These are phyloP conservation scores for Erucastrum elatum DNA, from an alignment of 345 rosid species.

Conservation along the genomic window DNA sequence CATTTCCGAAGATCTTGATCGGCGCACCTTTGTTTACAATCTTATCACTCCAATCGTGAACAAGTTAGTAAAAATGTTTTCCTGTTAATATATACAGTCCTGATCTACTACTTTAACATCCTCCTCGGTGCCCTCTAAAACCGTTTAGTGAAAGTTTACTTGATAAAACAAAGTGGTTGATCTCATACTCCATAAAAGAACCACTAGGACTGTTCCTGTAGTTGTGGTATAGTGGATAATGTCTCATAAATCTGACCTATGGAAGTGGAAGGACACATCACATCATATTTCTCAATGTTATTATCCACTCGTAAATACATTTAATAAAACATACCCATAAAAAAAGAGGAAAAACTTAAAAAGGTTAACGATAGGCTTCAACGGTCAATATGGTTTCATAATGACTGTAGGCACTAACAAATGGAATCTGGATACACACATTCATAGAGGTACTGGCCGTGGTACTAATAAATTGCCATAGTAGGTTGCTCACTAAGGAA, in stretches of 20 bases:
- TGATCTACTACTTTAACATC: neutral
- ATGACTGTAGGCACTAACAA: constrained; percentile 28
- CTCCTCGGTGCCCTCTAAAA: neutral
- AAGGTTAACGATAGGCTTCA: constrained; percentile 7
- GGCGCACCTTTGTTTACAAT: constrained; percentile 86
- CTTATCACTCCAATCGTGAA: constrained; percentile 77
- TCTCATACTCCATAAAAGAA: constrained; percentile 32
- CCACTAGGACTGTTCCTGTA: constrained; percentile 29
- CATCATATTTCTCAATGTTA: constrained; percentile 18
- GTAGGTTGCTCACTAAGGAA: constrained; percentile 19
- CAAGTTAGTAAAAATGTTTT: constrained; percentile 50
- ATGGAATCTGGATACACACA: constrained; percentile 6
- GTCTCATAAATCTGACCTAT: constrained; percentile 14
- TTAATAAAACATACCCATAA: neutral
- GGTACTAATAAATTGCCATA: constrained; percentile 29
- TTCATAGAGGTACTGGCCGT: constrained; percentile 36
- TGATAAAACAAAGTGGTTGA: constrained; percentile 20
- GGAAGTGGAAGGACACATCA: constrained; percentile 30
- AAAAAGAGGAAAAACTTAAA: no score
- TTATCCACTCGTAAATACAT: constrained; percentile 16
- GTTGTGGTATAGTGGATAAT: constrained; percentile 18
- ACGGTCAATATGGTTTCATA: constrained; percentile 16
- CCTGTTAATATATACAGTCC: neutral
- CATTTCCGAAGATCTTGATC: constrained; percentile 79
- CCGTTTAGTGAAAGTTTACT: neutral